Evolutionary conservation across 2,329 filamentous ascomycete genomes (phyloP), one percentile per base, ranked within the genome.

Genomic region (Arthrobotrys megalospora): DNA sequence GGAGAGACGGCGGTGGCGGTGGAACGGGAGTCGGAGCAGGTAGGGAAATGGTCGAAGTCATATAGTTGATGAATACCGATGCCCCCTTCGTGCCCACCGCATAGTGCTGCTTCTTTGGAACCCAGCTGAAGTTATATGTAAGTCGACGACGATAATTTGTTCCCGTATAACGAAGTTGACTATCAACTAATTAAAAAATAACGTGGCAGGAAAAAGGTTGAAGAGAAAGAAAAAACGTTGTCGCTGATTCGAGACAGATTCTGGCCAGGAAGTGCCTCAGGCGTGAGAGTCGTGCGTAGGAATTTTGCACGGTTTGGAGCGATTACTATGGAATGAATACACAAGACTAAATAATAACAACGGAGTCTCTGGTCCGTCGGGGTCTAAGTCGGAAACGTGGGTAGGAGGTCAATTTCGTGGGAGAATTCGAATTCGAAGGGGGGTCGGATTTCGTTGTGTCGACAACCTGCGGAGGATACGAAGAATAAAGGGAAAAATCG

Each of bases 41-140:
- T 41, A 73, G 50, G 58, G 76, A 53, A 58, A 71, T 36, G 62
- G 62, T 77, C 43, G 72, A 77, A 76, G 77, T 76, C 73, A 76
- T 76, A 55, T 70, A 73, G 64, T 43, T 60, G 66, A 63, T 65
- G 71, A 67, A 58, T 60, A 45, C 72, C 73, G 60, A 60, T 58
- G 60, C 65, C 72, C 72, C 64, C 48, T 76, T 79, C 67, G 71
- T 71, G 69, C 50, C 77, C 62, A 62, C 65, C 58, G 65, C 69
- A 76, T 76, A 63, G 24, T 67, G 58, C 50, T 79, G 16, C 65
- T 52, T 24, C 16, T 34, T 50, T 19, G n/a, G 67, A 50, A 47
- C 62, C 60, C 47, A 62, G 55, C 34, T 21, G 47, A 32, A 47
- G 32, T 28, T 16, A 50, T 28, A 3, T 41, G 45, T 11, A 21